phyloP scores from a whole-genome alignment of 306 rosid genomes.

The Sechiopsis laciniata region DNA sequence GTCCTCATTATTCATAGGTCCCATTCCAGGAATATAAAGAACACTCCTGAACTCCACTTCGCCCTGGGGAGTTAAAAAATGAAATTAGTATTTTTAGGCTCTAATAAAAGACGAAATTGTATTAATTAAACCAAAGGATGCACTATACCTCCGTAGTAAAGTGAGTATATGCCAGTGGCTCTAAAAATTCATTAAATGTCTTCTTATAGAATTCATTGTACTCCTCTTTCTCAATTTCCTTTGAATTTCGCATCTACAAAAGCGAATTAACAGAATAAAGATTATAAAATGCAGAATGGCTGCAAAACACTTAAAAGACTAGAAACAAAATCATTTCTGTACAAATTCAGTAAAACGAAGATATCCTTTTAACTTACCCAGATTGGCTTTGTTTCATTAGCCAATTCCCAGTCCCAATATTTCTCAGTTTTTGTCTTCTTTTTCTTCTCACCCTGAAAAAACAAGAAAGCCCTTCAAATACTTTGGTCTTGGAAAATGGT shows the following conservation, averaged over 20 bases:
- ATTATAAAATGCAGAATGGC: slow-evolving; percentile 7
- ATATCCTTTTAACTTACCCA: slow-evolving; percentile 62
- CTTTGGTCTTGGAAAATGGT: slow-evolving; percentile 3
- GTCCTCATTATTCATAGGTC: slow-evolving; percentile 92
- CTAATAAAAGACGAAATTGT: not conserved
- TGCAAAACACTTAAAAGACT: not conserved
- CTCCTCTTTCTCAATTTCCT: slow-evolving; percentile 80
- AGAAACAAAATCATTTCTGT: slow-evolving; percentile 10
- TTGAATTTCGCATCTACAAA: slow-evolving; percentile 77
- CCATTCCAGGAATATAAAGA: slow-evolving; percentile 94
- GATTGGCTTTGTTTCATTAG: slow-evolving; percentile 91
- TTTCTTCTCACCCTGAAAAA: slow-evolving; percentile 68
- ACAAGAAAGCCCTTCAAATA: slow-evolving; percentile 17
- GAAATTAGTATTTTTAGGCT: slow-evolving; percentile 7
- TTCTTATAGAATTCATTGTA: slow-evolving; percentile 89
- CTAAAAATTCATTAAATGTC: slow-evolving; percentile 80
- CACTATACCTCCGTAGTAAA: slow-evolving; percentile 81
- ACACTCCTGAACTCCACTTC: slow-evolving; percentile 94
- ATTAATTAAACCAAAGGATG: slow-evolving; percentile 6
- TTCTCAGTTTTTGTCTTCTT: slow-evolving; percentile 78
- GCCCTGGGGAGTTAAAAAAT: slow-evolving; percentile 53
- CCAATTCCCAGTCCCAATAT: slow-evolving; percentile 97
- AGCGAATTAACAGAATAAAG: slow-evolving; percentile 17
- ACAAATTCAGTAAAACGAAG: not conserved
- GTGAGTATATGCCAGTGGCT: slow-evolving; percentile 80